phyloP scores from a whole-genome alignment of 164 flowering plant species.

The Aristolochia californica region DNA sequence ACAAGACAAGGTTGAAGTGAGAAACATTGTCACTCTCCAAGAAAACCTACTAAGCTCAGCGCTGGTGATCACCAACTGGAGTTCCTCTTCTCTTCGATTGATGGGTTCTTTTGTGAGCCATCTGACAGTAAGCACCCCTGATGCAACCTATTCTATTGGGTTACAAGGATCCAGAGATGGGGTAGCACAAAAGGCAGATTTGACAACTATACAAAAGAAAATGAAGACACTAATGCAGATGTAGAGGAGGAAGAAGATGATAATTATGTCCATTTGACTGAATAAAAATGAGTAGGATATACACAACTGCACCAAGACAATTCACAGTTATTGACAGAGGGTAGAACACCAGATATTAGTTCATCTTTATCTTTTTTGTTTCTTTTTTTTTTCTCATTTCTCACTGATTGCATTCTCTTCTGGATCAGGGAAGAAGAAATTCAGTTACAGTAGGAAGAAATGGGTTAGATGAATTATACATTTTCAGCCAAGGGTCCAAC shows the following conservation, averaged over 20 bases:
- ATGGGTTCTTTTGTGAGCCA: constrained; percentile 54
- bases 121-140: constrained; percentile 75
- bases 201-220: neutral
- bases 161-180: constrained; percentile 64
- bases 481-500: constrained; percentile 74
- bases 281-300: constrained; percentile 62
- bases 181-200: neutral
- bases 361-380: neutral
- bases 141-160: constrained; percentile 61
- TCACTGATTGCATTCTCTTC: neutral
- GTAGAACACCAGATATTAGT: constrained; percentile 20
- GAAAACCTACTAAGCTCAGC: constrained; percentile 45
- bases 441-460: constrained; percentile 61
- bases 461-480: constrained; percentile 69
- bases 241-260: constrained; percentile 52
- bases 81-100: constrained; percentile 28
- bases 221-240: constrained; percentile 11
- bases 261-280: constrained; percentile 42
- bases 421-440: constrained; percentile 80
- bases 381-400: constrained; percentile 1
- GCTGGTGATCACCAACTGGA: constrained; percentile 36
- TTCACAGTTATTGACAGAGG: constrained; percentile 71
- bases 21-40: constrained; percentile 41
- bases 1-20: constrained; percentile 33
- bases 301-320: constrained; percentile 58